Percentiles rank a stretch among this genome's conserved stretches.
These are phyloP conservation scores for Colletotrichum sojae DNA, from an alignment of 2,329 filamentous ascomycete genomes.

Conservation along the genomic window DNA sequence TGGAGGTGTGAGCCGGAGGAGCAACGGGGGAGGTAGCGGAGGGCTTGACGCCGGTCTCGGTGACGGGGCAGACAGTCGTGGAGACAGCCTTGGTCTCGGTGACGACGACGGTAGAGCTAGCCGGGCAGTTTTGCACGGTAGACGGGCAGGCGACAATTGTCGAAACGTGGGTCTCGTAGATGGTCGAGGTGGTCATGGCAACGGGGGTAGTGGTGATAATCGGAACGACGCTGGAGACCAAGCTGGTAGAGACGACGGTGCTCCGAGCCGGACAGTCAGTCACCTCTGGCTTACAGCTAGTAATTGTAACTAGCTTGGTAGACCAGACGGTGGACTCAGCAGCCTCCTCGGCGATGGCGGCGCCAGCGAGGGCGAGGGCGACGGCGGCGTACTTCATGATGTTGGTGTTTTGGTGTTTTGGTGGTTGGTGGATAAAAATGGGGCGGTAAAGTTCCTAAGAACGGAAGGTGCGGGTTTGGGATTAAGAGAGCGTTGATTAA, in stretches of 20 bases:
- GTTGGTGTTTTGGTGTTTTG: slow-evolving; percentile 49
- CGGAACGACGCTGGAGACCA: slow-evolving; percentile 50
- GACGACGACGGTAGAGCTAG: slow-evolving; percentile 54
- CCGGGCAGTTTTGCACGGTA: slow-evolving; percentile 74
- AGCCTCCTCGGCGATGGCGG: slow-evolving; percentile 54
- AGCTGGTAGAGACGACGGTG: slow-evolving; percentile 56
- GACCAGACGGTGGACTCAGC: slow-evolving; percentile 61
- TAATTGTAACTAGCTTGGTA: too few relatives aligned
- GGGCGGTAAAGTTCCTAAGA: slow-evolving; percentile 47
- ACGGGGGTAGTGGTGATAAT: slow-evolving; percentile 67
- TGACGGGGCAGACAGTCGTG: slow-evolving; percentile 60
- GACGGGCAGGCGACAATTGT: slow-evolving; percentile 62
- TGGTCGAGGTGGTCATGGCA: slow-evolving; percentile 73
- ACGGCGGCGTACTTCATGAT: slow-evolving; percentile 75
- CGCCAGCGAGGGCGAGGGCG: slow-evolving; percentile 63
- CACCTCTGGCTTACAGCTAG: too few relatives aligned
- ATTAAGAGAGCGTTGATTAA: slow-evolving; percentile 49
- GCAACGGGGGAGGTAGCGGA: slow-evolving; percentile 44
- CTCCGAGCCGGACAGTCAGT: slow-evolving; percentile 52
- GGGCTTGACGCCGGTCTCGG: slow-evolving; percentile 36
- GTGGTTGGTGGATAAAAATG: slow-evolving; percentile 39
- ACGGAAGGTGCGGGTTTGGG: slow-evolving; percentile 46
- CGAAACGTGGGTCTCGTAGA: slow-evolving; percentile 43
- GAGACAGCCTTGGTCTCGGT: slow-evolving; percentile 57
- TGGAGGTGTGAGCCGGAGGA: slow-evolving; percentile 46